phyloP scores from a whole-genome alignment of 495 filamentous ascomycete genomes.

The Antarctomyces pellizariae region DNA sequence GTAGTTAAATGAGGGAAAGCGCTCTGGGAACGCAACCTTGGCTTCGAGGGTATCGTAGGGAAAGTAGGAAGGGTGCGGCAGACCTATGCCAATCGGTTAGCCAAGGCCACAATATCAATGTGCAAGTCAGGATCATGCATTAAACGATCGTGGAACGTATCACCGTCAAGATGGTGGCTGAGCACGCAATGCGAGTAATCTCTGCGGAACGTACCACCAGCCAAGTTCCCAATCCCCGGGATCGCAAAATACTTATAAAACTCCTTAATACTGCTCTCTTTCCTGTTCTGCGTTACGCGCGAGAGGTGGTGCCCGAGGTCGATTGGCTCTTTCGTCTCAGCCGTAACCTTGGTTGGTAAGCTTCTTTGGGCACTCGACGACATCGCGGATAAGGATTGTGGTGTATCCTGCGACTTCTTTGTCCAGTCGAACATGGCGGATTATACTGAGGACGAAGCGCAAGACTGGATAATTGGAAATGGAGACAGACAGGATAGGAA shows the following conservation, averaged over 20 bases:
- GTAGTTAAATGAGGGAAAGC: slow-evolving; percentile 43
- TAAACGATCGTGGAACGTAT: slow-evolving; percentile 1
- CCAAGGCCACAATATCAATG: slow-evolving; percentile 1
- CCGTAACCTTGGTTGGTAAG: no score
- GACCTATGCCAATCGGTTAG: slow-evolving; percentile 33
- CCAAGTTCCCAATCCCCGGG: slow-evolving; percentile 65
- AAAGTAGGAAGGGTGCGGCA: slow-evolving; percentile 62
- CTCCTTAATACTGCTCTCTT: slow-evolving; percentile 40
- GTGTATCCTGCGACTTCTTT: no score
- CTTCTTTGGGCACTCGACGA: no score
- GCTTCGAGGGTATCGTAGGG: slow-evolving; percentile 81
- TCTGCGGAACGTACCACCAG: slow-evolving; percentile 45
- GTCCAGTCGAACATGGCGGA: no score
- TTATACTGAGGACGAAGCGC: no score
- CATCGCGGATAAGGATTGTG: no score
- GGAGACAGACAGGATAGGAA: no score
- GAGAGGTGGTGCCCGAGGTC: slow-evolving; percentile 68
- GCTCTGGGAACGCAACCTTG: slow-evolving; percentile 42
- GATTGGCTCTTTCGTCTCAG: slow-evolving; percentile 19
- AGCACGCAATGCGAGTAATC: background rate
- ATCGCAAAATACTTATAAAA: slow-evolving; percentile 73
- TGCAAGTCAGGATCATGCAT: background rate
- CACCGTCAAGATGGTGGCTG: background rate
- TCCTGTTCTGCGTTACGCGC: slow-evolving; percentile 35
- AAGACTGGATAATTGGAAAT: no score